Conservation (phyloP, 1,284 basidiomycete genomes). For the Fomitiporia mediterranea region DNA sequence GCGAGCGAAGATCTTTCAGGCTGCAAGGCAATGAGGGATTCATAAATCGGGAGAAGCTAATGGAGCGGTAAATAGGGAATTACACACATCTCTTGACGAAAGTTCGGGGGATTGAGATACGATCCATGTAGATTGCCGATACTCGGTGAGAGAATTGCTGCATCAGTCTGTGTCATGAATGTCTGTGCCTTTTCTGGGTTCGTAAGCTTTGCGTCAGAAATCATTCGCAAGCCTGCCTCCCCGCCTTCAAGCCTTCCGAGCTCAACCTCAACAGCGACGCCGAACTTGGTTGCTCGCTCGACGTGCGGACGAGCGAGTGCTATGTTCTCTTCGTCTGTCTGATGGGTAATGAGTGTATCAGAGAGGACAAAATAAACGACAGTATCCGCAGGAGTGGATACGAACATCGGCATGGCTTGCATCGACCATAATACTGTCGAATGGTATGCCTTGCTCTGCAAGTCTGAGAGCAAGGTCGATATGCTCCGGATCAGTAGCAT, state of each 20-base stretch:
- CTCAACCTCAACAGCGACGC: constrained; percentile 46
- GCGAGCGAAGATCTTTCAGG: constrained; percentile 33
- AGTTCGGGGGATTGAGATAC: constrained; percentile 43
- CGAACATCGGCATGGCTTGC: constrained; percentile 44
- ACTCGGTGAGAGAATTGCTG: constrained; percentile 42
- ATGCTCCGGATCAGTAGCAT: constrained; percentile 45
- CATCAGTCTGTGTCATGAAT: constrained; percentile 43
- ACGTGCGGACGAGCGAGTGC: constrained; percentile 42
- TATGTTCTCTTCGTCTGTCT: constrained; percentile 50
- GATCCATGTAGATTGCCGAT: constrained; percentile 46
- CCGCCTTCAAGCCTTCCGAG: constrained; percentile 49
- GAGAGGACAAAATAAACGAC: neutral
- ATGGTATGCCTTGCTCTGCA: constrained; percentile 43
- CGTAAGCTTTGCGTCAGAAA: constrained; percentile 45
- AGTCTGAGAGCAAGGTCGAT: constrained; percentile 42
- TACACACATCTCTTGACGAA: constrained; percentile 41
- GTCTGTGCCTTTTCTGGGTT: constrained; percentile 39
- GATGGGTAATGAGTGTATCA: neutral
- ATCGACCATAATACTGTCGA: constrained; percentile 51
- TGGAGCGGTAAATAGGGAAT: no score
- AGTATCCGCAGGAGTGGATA: neutral
- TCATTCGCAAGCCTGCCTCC: constrained; percentile 43
- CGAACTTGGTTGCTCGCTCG: constrained; percentile 37
- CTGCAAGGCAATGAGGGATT: constrained; percentile 29
- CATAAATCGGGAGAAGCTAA: no score